Percentiles rank a stretch among this genome's conserved stretches.
phyloP scores from a whole-genome alignment of 2,329 filamentous ascomycete species.

The Aspergillaceae sp. region DNA sequence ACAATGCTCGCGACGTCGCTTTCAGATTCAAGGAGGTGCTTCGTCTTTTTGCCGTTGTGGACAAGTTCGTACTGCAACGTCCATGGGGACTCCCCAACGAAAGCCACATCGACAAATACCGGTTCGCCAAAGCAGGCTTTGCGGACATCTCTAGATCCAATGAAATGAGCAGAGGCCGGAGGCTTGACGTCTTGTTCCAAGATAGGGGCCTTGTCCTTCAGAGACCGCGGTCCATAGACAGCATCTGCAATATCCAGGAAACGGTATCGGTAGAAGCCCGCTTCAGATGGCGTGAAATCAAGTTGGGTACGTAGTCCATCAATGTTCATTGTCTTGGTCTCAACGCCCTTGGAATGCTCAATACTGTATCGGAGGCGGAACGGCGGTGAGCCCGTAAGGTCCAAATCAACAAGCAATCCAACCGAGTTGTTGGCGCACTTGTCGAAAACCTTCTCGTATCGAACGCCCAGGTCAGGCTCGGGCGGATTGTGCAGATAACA shows the following conservation, averaged over 20 bases:
- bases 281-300: conserved; percentile 69
- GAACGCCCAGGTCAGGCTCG: conserved; percentile 68
- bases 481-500: conserved; percentile 86
- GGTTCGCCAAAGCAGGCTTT: conserved; percentile 76
- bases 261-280: conserved; percentile 77
- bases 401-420: conserved; percentile 77
- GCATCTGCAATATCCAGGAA: conserved; percentile 74
- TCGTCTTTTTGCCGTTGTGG: conserved; percentile 75
- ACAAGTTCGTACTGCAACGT: conserved; percentile 86
- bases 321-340: conserved; percentile 49
- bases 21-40: conserved; percentile 58
- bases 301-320: conserved; percentile 72
- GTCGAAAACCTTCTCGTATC: conserved; percentile 75
- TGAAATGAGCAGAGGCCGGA: conserved; percentile 66
- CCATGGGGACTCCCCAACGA: conserved; percentile 80
- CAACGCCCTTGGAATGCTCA: conserved; percentile 50
- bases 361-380: conserved; percentile 76
- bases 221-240: conserved; percentile 62
- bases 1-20: conserved; percentile 59
- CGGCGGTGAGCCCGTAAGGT: conserved; percentile 84
- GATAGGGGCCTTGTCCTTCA: conserved; percentile 54
- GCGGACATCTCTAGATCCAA: conserved; percentile 47
- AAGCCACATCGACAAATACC: conserved; percentile 62
- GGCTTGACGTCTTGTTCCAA: conserved; percentile 90
- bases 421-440: conserved; percentile 93